phyloP scores from a whole-genome alignment of 169 alveolate genomes.

The Plasmodium berghei region DNA sequence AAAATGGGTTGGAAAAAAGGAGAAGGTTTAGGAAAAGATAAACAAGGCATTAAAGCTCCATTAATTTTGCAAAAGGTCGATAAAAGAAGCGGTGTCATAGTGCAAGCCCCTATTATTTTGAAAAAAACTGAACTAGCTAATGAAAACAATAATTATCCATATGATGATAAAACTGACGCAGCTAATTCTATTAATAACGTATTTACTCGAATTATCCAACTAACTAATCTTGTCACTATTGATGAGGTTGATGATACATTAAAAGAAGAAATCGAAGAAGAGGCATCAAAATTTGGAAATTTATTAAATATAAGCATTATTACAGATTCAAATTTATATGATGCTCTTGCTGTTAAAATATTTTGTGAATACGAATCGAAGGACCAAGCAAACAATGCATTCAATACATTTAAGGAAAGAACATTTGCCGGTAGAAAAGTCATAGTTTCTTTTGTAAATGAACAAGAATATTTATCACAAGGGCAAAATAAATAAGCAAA shows the following conservation, averaged over 20 bases:
- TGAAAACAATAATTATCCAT: constrained; percentile 20
- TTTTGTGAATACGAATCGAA: constrained; percentile 83
- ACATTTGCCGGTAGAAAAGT: constrained; percentile 86
- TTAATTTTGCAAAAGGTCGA: constrained; percentile 87
- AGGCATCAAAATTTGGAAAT: constrained; percentile 85
- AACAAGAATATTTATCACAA: constrained; percentile 47
- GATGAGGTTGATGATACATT: constrained; percentile 83
- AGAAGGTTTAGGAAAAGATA: constrained; percentile 89
- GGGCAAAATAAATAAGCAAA: not conserved
- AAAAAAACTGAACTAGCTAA: constrained; percentile 64
- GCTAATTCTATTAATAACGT: constrained; percentile 74
- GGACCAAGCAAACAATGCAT: constrained; percentile 82
- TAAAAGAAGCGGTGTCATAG: constrained; percentile 89
- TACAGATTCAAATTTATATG: constrained; percentile 78
- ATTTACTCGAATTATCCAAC: constrained; percentile 56
- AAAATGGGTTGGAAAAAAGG: constrained; percentile 94
- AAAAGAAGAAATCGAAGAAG: constrained; percentile 84
- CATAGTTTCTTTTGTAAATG: constrained; percentile 78
- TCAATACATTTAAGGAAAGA: constrained; percentile 81
- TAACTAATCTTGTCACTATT: constrained; percentile 79
- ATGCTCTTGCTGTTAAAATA: constrained; percentile 83
- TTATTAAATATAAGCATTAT: constrained; percentile 78
- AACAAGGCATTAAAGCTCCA: constrained; percentile 91
- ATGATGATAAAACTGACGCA: constrained; percentile 67
- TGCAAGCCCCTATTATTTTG: constrained; percentile 74